A percentile compares a stretch with the other conserved stretches of the same genome.
Evolutionary conservation across 208 protist species (phyloP).

Genomic region (Trichomonas vaginalis): DNA sequence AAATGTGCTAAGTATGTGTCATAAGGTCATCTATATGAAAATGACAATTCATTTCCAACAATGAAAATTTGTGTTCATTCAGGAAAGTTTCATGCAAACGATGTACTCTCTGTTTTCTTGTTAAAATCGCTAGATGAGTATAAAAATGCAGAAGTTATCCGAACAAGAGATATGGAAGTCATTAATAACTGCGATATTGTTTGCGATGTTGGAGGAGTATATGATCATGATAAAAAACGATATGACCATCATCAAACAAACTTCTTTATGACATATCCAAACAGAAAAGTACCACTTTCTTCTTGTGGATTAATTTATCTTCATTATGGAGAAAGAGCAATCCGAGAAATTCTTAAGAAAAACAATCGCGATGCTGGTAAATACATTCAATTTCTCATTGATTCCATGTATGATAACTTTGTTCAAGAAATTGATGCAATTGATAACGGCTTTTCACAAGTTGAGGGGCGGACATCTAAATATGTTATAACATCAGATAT

Average conservation of each 20-base stretch:
- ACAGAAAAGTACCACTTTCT: neutral
- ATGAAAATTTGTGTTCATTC: neutral
- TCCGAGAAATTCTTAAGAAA: neutral
- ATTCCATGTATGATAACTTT: neutral
- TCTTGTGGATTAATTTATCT: neutral
- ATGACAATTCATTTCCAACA: too few species aligned
- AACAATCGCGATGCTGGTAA: neutral
- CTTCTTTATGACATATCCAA: neutral
- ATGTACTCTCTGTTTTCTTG: neutral
- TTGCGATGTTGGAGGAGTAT: neutral
- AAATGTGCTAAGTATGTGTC: too few species aligned
- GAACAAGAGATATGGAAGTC: neutral
- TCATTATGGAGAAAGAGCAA: neutral
- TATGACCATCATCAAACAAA: neutral
- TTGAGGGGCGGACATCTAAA: neutral
- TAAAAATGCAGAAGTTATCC: neutral
- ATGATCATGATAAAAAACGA: neutral
- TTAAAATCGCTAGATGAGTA: neutral
- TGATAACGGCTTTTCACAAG: neutral
- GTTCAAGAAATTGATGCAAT: slow-evolving; percentile 6
- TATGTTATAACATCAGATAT: neutral
- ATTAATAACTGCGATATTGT: neutral
- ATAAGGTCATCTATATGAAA: too few species aligned
- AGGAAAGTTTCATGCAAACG: neutral
- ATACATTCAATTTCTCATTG: neutral